A percentile compares a stretch with the other conserved stretches of the same genome.
These are phyloP conservation scores for Populus hybrid DNA, from an alignment of 441 rosid species.

Conservation along the genomic window DNA sequence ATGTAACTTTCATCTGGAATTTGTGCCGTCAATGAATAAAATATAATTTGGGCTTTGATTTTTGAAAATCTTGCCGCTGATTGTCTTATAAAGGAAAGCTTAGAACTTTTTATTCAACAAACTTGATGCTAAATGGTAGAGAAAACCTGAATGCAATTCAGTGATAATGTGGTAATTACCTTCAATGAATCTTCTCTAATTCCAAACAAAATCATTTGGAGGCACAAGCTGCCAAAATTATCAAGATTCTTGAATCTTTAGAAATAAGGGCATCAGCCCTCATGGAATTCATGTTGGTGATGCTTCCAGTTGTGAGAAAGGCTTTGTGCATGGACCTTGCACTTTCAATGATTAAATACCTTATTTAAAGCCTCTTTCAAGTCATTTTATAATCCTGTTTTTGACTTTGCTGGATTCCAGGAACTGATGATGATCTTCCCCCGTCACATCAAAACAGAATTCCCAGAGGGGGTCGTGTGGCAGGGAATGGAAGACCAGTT, in stretches of 20 bases:
- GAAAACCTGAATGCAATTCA: background rate
- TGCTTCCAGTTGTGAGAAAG: background rate
- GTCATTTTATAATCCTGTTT: background rate
- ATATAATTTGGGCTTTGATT: background rate
- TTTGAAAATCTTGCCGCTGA: background rate
- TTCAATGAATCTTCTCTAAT: background rate
- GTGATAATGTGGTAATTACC: background rate
- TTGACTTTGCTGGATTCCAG: constrained; percentile 33
- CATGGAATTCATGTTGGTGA: background rate
- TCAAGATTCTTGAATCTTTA: background rate
- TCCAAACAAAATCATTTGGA: background rate
- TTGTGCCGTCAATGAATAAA: background rate
- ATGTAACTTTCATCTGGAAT: background rate
- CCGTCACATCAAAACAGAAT: constrained; percentile 88
- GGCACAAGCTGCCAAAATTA: background rate
- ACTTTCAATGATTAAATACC: background rate
- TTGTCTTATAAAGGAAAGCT: background rate
- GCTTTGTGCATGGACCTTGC: background rate
- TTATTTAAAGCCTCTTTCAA: background rate
- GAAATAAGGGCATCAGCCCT: background rate
- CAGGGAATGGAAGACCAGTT: constrained; percentile 78
- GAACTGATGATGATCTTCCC: constrained; percentile 97
- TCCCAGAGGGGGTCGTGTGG: constrained; percentile 62
- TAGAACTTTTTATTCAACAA: background rate
- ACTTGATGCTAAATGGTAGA: background rate